A percentile compares a stretch with the other conserved stretches of the same genome.
Conservation (phyloP, 257 asterid species). For the Petunia secreta region DNA sequence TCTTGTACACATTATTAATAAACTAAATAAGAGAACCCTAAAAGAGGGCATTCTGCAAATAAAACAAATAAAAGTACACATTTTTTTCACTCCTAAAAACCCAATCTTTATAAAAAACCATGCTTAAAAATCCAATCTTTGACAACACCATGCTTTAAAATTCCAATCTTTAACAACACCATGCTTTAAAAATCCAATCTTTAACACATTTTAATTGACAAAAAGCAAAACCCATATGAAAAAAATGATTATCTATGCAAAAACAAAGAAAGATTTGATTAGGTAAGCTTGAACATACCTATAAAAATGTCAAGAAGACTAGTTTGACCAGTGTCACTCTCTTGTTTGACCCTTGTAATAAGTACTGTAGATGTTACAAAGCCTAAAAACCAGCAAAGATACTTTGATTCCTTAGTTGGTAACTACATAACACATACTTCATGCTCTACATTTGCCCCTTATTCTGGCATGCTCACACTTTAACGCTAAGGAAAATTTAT, state of each 20-base stretch:
- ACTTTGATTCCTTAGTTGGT: constrained; percentile 45
- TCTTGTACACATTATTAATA: neutral
- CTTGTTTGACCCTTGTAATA: neutral
- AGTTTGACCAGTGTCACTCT: constrained; percentile 25
- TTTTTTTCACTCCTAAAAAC: neutral
- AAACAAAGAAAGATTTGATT: constrained; percentile 17
- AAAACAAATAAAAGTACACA: neutral
- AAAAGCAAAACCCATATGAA: constrained; percentile 32
- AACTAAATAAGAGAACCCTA: constrained; percentile 11
- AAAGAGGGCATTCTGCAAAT: constrained; percentile 1
- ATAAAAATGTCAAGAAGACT: constrained; percentile 10
- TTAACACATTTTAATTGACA: constrained; percentile 12
- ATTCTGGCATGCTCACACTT: constrained; percentile 23
- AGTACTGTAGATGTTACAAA: neutral
- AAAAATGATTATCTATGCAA: constrained; percentile 27
- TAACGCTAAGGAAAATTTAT: constrained; percentile 25
- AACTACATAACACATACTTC: constrained; percentile 35
- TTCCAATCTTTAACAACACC: neutral
- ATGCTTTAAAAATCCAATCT: constrained; percentile 32
- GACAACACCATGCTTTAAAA: neutral
- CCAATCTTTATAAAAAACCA: neutral
- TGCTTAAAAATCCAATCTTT: neutral
- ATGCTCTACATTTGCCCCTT: constrained; percentile 34
- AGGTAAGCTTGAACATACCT: constrained; percentile 26
- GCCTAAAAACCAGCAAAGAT: constrained; percentile 38